Evolutionary conservation across 2,329 filamentous ascomycete species (phyloP), one percentile per base, ranked within the genome.

Genomic region (Nemania sp.): DNA sequence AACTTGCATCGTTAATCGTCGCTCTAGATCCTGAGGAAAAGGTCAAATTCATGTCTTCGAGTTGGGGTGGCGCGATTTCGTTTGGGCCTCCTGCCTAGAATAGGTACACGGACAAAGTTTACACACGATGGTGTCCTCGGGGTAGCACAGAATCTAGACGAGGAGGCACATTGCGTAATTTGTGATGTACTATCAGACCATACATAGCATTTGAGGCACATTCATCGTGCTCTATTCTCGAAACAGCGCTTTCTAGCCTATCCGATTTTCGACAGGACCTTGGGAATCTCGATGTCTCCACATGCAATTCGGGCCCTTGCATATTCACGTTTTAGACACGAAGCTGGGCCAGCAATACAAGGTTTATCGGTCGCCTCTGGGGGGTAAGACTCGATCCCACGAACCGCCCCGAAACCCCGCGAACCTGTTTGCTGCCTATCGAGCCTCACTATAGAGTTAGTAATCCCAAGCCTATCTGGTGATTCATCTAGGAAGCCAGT

Each of bases 391-490:
- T 26, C 41, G 51, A 35, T 41, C 38, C 38, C n/a, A 13, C 52
- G 35, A 51, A 43, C 38, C 43, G 41, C n/a, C 15, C 11, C 7
- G n/a, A 35, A 43, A 32, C 47, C 35, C 27, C 24, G 2, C 15
- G 49, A 60, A 47, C 38, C 38, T 55, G 20, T 22, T 24, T n/a
- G n/a, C 20, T 18, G n/a, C 47, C 52, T 41, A 26, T 38, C 18
- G 15, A 10, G 6, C 32, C 13, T n/a, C 1, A 5, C 10, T 6
- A 45, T 61, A 32, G 10, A n/a, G 32, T 57, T 57, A n/a, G n/a
- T 22, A 7, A 35, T 26, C 15, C 35, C 35, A 11, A 41, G 7
- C 15, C 11, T 41, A 41, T 41, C 7, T 41, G 3, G 3, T 13
- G 11, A 13, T 41, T 41, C 15, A 13, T 13, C 35, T 41, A 41